Evolutionary conservation across 352 stramenopile genomes (phyloP), one percentile per base, ranked within the genome.

Genomic region (Sclerospora graminicola): DNA sequence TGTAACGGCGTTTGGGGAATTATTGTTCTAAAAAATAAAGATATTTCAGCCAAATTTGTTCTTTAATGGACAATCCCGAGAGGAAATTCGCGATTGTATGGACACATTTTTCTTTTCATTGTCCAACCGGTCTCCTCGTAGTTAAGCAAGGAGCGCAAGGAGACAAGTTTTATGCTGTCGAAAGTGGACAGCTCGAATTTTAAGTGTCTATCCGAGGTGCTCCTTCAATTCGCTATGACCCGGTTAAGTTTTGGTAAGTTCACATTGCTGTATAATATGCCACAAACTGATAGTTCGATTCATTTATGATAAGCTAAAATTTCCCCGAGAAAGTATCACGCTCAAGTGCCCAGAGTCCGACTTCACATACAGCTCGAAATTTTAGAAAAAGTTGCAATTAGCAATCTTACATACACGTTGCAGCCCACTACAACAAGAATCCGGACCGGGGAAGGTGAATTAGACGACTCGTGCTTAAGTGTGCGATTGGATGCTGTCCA

Each of bases 231-330:
- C 75, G 77, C 14, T 89, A 85, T 44, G 78, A 74, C 72, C 0
- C 72, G 78, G 4, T 60, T 82, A 54, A 74, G 86, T 4, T 98
- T 98, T 68, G 96, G 96, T 20, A 95, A 99, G 55, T 57, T 98
- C 0, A 94, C 95, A 4, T 63, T 99, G 33, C 73, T 99, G 50
- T 98, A 97, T 63, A 97, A 97, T 52, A 84, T 89, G 63, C 95
- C 95, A 7, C 75, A 95, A 39, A 93, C 95, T 2, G 96, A 94
- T 6, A 97, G n/a, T n/a, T n/a, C 92, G 52, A 95, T 96, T 34
- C 70, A 68, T 0, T n/a, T n/a, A n/a, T n/a, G n/a, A n/a, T n/a
- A n/a, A n/a, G n/a, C n/a, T n/a, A n/a, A n/a, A n/a, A n/a, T n/a
- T n/a, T n/a, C n/a, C n/a, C n/a, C n/a, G n/a, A n/a, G n/a, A n/a